Percentiles rank a stretch among this genome's conserved stretches.
Conservation (phyloP, 2,329 filamentous ascomycete species). For the Harringtonia aguacate region DNA sequence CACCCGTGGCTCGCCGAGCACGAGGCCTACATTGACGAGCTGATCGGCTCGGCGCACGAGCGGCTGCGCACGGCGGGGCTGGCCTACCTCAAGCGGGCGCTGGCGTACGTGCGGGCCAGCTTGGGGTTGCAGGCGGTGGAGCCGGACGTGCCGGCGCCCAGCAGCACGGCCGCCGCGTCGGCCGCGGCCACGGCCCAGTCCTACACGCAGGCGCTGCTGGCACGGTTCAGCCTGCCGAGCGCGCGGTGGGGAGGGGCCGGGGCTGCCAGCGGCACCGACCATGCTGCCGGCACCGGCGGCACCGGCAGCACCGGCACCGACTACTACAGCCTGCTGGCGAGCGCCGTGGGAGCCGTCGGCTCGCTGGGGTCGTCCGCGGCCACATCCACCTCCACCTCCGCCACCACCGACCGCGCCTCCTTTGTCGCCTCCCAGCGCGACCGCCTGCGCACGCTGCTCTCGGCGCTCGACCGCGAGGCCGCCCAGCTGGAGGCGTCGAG, state of each 20-base stretch:
- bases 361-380: slow-evolving; percentile 19
- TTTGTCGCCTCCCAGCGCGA: slow-evolving; percentile 76
- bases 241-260: slow-evolving; percentile 49
- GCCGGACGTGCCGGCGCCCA: slow-evolving; percentile 21
- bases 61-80: slow-evolving; percentile 67
- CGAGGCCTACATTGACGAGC: slow-evolving; percentile 78
- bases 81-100: slow-evolving; percentile 60
- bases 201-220: slow-evolving; percentile 75
- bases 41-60: slow-evolving; percentile 75
- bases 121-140: slow-evolving; percentile 60
- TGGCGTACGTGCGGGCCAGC: slow-evolving; percentile 24
- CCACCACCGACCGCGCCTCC: slow-evolving; percentile 51
- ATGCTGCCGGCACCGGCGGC: background rate
- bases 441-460: slow-evolving; percentile 60
- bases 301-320: slow-evolving; percentile 32
- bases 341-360: slow-evolving; percentile 55
- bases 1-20: slow-evolving; percentile 84
- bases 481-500: slow-evolving; percentile 38
- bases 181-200: slow-evolving; percentile 32
- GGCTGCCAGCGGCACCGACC: slow-evolving; percentile 7
- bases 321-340: slow-evolving; percentile 67
- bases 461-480: slow-evolving; percentile 71
- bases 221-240: slow-evolving; percentile 73
- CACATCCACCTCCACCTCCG: slow-evolving; percentile 21
- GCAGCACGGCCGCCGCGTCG: slow-evolving; percentile 17